Evolutionary conservation across 768 basidiomycete species (phyloP).

Genomic region (Leccinum ochraceum): DNA sequence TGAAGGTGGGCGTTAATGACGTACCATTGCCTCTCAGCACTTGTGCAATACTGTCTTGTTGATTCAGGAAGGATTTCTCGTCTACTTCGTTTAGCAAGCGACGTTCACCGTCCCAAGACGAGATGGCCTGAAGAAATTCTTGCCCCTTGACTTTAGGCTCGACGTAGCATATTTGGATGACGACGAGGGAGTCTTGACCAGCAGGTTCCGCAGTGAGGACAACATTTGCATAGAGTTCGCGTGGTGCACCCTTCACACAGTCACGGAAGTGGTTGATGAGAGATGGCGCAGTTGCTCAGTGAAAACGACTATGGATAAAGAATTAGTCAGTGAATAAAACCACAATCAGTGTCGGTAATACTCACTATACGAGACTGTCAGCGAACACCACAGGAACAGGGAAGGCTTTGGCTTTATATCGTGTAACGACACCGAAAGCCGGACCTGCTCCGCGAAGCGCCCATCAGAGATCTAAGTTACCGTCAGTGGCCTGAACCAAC

Average conservation of each 20-base stretch:
- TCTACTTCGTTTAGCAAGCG: constrained; percentile 88
- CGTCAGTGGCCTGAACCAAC: constrained; percentile 2
- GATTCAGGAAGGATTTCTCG: constrained; percentile 85
- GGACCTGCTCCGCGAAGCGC: constrained; percentile 83
- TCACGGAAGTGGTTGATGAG: constrained; percentile 92
- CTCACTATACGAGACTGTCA: constrained; percentile 90
- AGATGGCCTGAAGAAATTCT: constrained; percentile 80
- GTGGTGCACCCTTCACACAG: constrained; percentile 85
- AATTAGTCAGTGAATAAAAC: constrained; percentile 1
- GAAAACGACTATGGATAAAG: constrained; percentile 66
- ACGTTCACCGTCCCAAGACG: constrained; percentile 85
- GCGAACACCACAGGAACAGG: constrained; percentile 91
- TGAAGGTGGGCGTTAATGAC: constrained; percentile 13
- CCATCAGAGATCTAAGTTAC: constrained; percentile 79
- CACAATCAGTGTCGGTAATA: constrained; percentile 14
- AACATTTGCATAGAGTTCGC: constrained; percentile 89
- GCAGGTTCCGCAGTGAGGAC: constrained; percentile 89
- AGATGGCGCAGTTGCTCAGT: constrained; percentile 81
- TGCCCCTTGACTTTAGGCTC: constrained; percentile 73
- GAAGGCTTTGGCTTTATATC: constrained; percentile 88
- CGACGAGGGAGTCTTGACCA: constrained; percentile 80
- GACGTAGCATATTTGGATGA: constrained; percentile 90
- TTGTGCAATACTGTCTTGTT: constrained; percentile 91
- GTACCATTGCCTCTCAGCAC: constrained; percentile 81
- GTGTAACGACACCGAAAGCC: constrained; percentile 78